Evolutionary conservation across 257 asterid genomes (phyloP), one percentile per base, ranked within the genome.

Genomic region (Fraxinus pennsylvanica): DNA sequence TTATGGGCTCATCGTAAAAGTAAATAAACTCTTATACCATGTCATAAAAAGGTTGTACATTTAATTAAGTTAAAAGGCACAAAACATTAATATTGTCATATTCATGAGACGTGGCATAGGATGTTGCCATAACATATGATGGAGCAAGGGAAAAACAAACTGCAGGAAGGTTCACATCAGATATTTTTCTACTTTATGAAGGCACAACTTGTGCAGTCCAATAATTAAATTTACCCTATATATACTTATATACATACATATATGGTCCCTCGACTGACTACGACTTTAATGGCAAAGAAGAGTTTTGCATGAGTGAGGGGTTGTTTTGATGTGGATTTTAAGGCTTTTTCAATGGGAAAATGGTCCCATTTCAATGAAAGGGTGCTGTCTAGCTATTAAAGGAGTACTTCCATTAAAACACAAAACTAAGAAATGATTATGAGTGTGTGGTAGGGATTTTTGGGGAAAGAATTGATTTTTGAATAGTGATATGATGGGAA

Each of bases 211-310:
- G 52, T 75, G 36, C 45, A 17, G 35, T 77, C 47, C n/a, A 59
- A 68, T 67, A 59, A 68, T 67, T 66, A 71, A 67, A 66, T 29
- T 43, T 67, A 43, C 68, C 52, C 80, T 5, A 1, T 0, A 25
- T 3, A 9, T 32, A 41, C 25, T n/a, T 35, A 17, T 47, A 33
- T 66, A 74, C 9, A 45, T 59, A 36, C 14, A 68, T 12, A 73
- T 80, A 73, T 80, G 91, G 94, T 86, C 87, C 92, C 76, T 15
- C 8, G 21, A 13, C 73, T 61, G 84, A 79, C 59, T 66, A 41
- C 73, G 85, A 84, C 86, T 75, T 87, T 83, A 78, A 68, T 86
- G 88, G 90, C 81, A 81, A 84, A 79, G 79, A 71, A 67, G 75
- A 79, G 78, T 43, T 75, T 78, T 82, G 73, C 81, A 80, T 86